Evolutionary conservation across 257 asterid species (phyloP).

Genomic region (Solanum bulbocastanum): DNA sequence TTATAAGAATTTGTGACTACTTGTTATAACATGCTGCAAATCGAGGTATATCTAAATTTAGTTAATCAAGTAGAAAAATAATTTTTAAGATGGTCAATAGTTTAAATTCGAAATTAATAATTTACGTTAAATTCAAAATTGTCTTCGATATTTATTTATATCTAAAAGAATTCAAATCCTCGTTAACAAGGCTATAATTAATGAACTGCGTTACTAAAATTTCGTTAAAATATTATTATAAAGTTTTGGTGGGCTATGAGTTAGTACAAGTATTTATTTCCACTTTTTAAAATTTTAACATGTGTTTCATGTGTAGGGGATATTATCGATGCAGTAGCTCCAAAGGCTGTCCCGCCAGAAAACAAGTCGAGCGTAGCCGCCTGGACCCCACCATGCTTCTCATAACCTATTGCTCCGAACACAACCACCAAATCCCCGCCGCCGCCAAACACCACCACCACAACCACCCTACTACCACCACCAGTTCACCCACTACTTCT

Average conservation of each 20-base stretch:
- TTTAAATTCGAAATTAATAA: too few relatives aligned
- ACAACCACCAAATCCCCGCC: conserved; percentile 49
- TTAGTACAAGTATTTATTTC: neutral
- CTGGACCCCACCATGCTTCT: conserved; percentile 67
- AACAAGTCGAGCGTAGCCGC: conserved; percentile 77
- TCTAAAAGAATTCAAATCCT: too few relatives aligned
- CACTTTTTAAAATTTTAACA: neutral
- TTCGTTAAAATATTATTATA: too few relatives aligned
- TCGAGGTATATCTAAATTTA: neutral
- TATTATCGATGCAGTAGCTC: conserved; percentile 79
- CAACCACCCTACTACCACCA: conserved; percentile 4
- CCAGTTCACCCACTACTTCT: conserved; percentile 2
- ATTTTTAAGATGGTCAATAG: too few relatives aligned
- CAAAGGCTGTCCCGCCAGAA: conserved; percentile 79
- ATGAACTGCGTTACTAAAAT: too few relatives aligned
- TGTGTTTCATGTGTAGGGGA: conserved; percentile 50
- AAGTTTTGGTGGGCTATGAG: neutral
- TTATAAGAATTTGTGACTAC: neutral
- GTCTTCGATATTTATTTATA: too few relatives aligned
- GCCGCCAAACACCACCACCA: conserved; percentile 38
- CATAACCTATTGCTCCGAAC: conserved; percentile 58
- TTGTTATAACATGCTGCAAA: too few relatives aligned
- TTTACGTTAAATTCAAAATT: fast-evolving
- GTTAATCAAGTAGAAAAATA: neutral
- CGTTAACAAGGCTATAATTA: too few relatives aligned